phyloP scores from a whole-genome alignment of 768 basidiomycete genomes.

The Lentinula detonsa region DNA sequence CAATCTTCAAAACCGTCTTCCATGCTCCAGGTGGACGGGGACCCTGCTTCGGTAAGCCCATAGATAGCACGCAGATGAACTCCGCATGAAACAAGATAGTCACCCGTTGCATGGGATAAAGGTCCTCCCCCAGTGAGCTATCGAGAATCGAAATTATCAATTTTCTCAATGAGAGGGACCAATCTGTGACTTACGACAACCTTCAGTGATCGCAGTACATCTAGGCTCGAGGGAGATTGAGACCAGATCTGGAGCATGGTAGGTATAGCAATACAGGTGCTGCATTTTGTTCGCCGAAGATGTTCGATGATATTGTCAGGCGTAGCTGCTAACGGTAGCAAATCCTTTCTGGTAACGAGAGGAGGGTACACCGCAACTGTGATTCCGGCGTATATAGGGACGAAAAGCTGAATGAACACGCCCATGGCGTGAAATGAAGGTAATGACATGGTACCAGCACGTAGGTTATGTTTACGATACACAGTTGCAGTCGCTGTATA shows the following conservation, averaged over 20 bases:
- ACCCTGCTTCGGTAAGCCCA: slow-evolving; percentile 31
- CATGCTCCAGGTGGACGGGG: slow-evolving; percentile 6
- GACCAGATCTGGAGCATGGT: slow-evolving; percentile 25
- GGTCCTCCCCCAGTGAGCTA: slow-evolving; percentile 23
- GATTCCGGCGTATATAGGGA: slow-evolving; percentile 15
- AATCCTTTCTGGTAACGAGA: slow-evolving; percentile 10
- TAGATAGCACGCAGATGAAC: slow-evolving; percentile 26
- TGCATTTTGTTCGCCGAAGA: slow-evolving; percentile 13
- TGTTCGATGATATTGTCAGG: slow-evolving; percentile 27
- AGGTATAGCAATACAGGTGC: slow-evolving; percentile 21
- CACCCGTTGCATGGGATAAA: slow-evolving; percentile 27
- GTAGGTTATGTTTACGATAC: slow-evolving; percentile 1
- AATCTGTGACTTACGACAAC: slow-evolving; percentile 21
- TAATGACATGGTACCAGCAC: slow-evolving; percentile 20
- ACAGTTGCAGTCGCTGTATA: slow-evolving; percentile 4
- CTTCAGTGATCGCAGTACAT: slow-evolving; percentile 17
- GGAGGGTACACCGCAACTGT: slow-evolving; percentile 22
- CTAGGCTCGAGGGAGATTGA: slow-evolving; percentile 15
- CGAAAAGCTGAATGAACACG: slow-evolving; percentile 17
- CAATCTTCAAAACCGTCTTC: slow-evolving; percentile 14
- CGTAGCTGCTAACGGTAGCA: slow-evolving; percentile 25
- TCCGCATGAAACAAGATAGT: slow-evolving; percentile 26
- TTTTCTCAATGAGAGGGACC: not conserved
- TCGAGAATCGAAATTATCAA: not conserved
- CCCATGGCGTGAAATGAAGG: slow-evolving; percentile 28